Evolutionary conservation across 2,329 filamentous ascomycete genomes (phyloP).

Genomic region (Aspergillus melleus): DNA sequence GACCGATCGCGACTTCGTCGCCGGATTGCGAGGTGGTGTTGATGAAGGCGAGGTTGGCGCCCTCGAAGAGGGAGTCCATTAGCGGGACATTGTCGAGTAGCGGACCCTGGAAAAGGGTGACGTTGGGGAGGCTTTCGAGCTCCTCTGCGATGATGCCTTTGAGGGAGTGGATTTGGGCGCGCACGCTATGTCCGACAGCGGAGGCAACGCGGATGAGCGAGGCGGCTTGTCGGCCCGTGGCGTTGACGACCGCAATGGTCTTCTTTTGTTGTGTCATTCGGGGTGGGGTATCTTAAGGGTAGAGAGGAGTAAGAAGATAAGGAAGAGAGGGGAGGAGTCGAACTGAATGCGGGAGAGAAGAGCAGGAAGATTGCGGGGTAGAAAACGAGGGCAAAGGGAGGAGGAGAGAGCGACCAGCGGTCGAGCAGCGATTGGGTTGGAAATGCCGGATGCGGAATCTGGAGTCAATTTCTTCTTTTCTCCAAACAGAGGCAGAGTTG

Average conservation of each 20-base stretch:
- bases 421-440: constrained; percentile 9
- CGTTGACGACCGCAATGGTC: constrained; percentile 93
- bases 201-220: constrained; percentile 92
- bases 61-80: constrained; percentile 76
- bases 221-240: constrained; percentile 90
- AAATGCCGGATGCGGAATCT: constrained; percentile 15
- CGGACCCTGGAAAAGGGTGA: constrained; percentile 68
- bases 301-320: constrained; percentile 1
- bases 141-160: constrained; percentile 88
- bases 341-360: not conserved
- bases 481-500: not conserved
- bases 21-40: constrained; percentile 93
- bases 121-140: constrained; percentile 77
- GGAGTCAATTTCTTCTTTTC: constrained; percentile 1
- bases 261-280: constrained; percentile 57
- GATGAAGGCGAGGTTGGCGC: constrained; percentile 88
- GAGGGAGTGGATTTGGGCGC: constrained; percentile 83
- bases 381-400: constrained; percentile 7
- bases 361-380: constrained; percentile 16
- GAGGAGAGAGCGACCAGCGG: constrained; percentile 10
- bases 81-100: constrained; percentile 70
- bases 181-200: constrained; percentile 89
- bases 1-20: constrained; percentile 87
- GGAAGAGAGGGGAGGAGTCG: not conserved
- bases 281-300: constrained; percentile 6